Evolutionary conservation across 345 rosid genomes (phyloP), one percentile per base, ranked within the genome.

Genomic region (Corymbia maculata): DNA sequence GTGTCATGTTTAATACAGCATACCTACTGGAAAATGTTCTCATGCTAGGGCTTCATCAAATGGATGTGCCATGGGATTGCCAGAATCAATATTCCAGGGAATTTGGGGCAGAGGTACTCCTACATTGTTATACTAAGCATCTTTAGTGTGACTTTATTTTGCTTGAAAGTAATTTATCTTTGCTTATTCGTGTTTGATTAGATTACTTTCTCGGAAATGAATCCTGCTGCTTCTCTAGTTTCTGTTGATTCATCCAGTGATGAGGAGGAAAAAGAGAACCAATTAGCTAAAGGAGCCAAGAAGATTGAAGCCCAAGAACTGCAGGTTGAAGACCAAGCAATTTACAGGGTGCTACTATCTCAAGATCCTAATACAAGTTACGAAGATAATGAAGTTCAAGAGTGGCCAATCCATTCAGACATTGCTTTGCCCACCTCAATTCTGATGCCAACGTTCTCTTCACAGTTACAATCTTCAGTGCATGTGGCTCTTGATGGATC

Each of bases 191-290:
- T 68, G 24, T 68, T 68, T 68, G 7, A 32, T 32, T 68, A 97
- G 99, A 92, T 96, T 94, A 94, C 94, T 92, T 96, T 97, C 94
- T 95, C 98, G 64, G 98, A 96, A 88, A 93, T 93, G 96, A 97
- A 97, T 92, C 94, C 95, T 87, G 93, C 95, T 86, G 93, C 95
- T 88, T 94, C 95, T 16, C 30, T 97, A 92, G 92, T 90, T 85
- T 68, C 93, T 59, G 90, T 94, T 52, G 94, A 95, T 89, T 92
- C 95, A n/a, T n/a, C 89, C 86, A 85, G 90, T 91, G 90, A 93
- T 90, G 98, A 97, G 90, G 97, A 94, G 87, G n/a, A n/a, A n/a
- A n/a, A n/a, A n/a, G n/a, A n/a, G n/a, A n/a, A n/a, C n/a, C n/a
- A n/a, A n/a, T n/a, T n/a, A n/a, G n/a, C n/a, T n/a, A n/a, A n/a